A percentile compares a stretch with the other conserved stretches of the same genome.
Conservation (phyloP, 2,329 filamentous ascomycete species). For the Knufia fluminis region DNA sequence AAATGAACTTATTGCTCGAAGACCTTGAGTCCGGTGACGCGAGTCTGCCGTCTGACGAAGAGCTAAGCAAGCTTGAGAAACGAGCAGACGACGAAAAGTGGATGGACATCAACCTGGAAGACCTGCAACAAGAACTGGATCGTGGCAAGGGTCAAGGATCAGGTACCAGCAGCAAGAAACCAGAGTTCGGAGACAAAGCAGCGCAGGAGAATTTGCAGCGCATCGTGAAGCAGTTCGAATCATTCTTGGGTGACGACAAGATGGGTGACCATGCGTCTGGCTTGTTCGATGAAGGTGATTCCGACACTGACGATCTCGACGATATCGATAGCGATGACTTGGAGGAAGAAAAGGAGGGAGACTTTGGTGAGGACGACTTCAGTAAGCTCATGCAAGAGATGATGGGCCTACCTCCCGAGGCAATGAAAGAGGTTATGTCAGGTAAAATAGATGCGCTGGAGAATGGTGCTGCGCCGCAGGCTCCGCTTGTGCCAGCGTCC, state of each 20-base stretch:
- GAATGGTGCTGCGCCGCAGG: conserved; percentile 21
- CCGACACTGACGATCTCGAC: conserved; percentile 46
- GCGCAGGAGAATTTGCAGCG: conserved; percentile 59
- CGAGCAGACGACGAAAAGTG: conserved; percentile 79
- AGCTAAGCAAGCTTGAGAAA: conserved; percentile 62
- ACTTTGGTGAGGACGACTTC: conserved; percentile 79
- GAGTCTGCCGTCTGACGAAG: conserved; percentile 58
- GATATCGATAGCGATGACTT: conserved; percentile 48
- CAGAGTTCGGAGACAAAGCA: conserved; percentile 36
- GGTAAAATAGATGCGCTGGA: conserved; percentile 15
- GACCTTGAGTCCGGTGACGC: conserved; percentile 67
- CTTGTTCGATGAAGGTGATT: conserved; percentile 54
- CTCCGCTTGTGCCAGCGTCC: conserved; percentile 12
- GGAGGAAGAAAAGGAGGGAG: conserved; percentile 64
- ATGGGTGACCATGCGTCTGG: conserved; percentile 73
- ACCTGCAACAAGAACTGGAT: conserved; percentile 73
- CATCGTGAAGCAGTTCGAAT: conserved; percentile 88
- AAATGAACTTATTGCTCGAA: conserved; percentile 66
- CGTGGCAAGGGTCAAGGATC: conserved; percentile 31
- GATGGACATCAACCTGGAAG: conserved; percentile 83
- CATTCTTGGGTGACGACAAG: conserved; percentile 77
- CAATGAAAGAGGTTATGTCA: conserved; percentile 23
- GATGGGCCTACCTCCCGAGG: conserved; percentile 58
- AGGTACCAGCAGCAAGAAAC: conserved; percentile 16
- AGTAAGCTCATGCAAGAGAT: conserved; percentile 82